Evolutionary conservation across 441 rosid species (phyloP).

Genomic region (Corymbia calophylla): DNA sequence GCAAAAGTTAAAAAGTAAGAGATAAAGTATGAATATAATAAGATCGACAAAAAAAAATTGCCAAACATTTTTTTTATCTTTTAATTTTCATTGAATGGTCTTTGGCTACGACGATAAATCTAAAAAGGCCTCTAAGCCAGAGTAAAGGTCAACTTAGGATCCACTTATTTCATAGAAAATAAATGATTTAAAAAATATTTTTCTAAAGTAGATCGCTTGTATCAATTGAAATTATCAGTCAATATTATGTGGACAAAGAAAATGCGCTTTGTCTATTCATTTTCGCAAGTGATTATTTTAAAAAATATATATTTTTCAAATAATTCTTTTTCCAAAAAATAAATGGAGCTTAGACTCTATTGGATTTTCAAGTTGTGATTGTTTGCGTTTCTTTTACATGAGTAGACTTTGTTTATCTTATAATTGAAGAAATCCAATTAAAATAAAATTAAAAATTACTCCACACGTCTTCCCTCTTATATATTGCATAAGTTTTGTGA

Average conservation of each 20-base stretch:
- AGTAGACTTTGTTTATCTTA: not conserved
- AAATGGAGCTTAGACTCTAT: not conserved
- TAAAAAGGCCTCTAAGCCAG: not conserved
- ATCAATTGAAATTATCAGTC: not conserved
- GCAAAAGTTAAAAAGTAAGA: too few relatives aligned
- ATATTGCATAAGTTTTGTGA: not conserved
- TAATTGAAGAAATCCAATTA: not conserved
- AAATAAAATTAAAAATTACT: not conserved
- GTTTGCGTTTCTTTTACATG: not conserved
- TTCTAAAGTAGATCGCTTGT: rapidly evolving
- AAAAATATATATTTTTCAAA: too few relatives aligned
- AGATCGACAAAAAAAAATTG: too few relatives aligned
- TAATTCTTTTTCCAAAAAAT: rapidly evolving
- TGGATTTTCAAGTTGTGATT: not conserved
- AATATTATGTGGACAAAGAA: not conserved
- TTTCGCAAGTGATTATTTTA: not conserved
- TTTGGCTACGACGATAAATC: not conserved
- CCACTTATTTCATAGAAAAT: not conserved
- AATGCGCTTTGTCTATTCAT: not conserved
- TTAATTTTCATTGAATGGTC: not conserved
- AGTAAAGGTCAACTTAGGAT: rapidly evolving
- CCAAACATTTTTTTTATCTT: too few relatives aligned
- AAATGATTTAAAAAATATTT: not conserved
- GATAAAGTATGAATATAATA: too few relatives aligned
- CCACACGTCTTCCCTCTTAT: not conserved